Evolutionary conservation across 1,284 basidiomycete genomes (phyloP).

Genomic region (Marasmius tenuissimus): DNA sequence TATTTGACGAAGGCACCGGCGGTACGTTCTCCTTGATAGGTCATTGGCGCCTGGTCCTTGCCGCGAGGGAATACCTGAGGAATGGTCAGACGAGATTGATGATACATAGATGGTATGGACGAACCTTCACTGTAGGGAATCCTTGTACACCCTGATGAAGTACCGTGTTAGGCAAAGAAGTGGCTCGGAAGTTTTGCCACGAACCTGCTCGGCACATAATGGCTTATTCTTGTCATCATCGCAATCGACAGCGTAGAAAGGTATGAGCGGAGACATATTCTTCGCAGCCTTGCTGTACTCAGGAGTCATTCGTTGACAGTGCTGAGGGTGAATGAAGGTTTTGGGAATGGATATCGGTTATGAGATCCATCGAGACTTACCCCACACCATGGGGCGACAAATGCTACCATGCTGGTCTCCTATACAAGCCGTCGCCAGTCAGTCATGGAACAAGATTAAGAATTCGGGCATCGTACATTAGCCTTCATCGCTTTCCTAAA

Average conservation of each 20-base stretch:
- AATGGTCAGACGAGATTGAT: background rate
- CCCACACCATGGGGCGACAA: constrained; percentile 89
- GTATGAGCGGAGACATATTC: constrained; percentile 80
- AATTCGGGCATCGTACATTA: constrained; percentile 54
- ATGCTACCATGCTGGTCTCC: constrained; percentile 81
- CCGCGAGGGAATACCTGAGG: constrained; percentile 76
- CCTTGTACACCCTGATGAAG: constrained; percentile 72
- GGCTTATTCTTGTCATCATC: constrained; percentile 82
- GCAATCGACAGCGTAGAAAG: constrained; percentile 90
- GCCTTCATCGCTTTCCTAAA: constrained; percentile 77
- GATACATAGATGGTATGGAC: constrained; percentile 9
- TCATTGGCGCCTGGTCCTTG: constrained; percentile 58
- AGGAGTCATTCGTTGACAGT: constrained; percentile 86
- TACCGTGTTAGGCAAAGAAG: background rate
- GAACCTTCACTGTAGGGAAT: constrained; percentile 88
- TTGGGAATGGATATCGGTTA: background rate
- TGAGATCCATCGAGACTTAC: constrained; percentile 42
- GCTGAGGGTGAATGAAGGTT: constrained; percentile 38
- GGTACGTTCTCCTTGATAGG: constrained; percentile 73
- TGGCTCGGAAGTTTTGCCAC: constrained; percentile 22
- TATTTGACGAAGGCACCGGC: constrained; percentile 77
- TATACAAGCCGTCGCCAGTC: constrained; percentile 25
- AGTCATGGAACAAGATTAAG: background rate
- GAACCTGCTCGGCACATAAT: constrained; percentile 78
- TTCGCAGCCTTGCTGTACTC: constrained; percentile 84